Conservation (phyloP, 2,329 filamentous ascomycete species). For the Thelonectria olida region DNA sequence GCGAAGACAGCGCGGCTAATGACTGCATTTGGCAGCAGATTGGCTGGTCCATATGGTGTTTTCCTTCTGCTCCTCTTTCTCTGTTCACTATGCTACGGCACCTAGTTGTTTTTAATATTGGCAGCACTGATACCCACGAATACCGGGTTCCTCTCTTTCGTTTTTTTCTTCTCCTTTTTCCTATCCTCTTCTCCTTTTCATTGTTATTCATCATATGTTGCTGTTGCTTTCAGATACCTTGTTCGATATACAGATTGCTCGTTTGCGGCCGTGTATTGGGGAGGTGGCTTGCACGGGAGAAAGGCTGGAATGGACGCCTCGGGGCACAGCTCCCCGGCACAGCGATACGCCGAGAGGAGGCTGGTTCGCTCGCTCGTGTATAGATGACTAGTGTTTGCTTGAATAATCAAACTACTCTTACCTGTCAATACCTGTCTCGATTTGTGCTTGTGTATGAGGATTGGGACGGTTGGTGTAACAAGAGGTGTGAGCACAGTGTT, state of each 20-base stretch:
- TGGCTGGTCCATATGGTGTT: constrained; percentile 62
- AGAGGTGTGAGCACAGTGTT: too few species aligned
- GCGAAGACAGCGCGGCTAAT: constrained; percentile 52
- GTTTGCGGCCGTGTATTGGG: constrained; percentile 38
- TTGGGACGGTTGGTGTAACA: not conserved
- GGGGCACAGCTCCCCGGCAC: constrained; percentile 19
- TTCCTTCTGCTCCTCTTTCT: constrained; percentile 53
- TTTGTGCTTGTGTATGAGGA: not conserved
- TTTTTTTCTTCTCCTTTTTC: constrained; percentile 35
- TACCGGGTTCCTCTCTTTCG: constrained; percentile 25
- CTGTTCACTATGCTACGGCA: constrained; percentile 50
- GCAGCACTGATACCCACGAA: constrained; percentile 6
- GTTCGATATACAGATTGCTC: constrained; percentile 63
- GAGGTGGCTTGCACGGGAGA: constrained; percentile 31
- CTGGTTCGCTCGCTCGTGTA: constrained; percentile 46
- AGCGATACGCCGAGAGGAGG: constrained; percentile 38
- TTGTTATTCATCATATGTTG: not conserved
- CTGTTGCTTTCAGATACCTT: constrained; percentile 63
- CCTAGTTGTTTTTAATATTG: constrained; percentile 50
- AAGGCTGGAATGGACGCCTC: constrained; percentile 27
- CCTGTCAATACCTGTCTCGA: constrained; percentile 31
- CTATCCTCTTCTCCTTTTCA: constrained; percentile 29
- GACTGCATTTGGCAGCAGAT: constrained; percentile 52
- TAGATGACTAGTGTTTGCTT: constrained; percentile 47
- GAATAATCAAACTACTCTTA: constrained; percentile 40